Conservation (phyloP, 768 basidiomycete genomes). For the Favolaschia claudopus region DNA sequence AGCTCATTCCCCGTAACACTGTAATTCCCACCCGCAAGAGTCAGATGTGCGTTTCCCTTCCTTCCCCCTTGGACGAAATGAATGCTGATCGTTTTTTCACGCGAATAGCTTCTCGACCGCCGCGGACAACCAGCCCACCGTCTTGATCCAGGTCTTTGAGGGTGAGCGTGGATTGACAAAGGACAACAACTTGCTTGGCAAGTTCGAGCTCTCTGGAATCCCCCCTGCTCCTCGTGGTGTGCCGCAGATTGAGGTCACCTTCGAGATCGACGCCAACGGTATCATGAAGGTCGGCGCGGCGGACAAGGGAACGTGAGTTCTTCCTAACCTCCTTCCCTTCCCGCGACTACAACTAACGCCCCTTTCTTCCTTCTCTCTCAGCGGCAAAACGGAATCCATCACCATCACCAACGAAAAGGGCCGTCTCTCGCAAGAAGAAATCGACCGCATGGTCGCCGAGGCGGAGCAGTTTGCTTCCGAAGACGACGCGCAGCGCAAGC, state of each 20-base stretch:
- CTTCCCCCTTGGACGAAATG: constrained; percentile 27
- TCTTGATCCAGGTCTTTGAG: constrained; percentile 97
- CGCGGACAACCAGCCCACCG: constrained; percentile 93
- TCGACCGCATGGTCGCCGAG: constrained; percentile 95
- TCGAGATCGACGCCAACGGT: constrained; percentile 95
- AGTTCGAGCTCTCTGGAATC: constrained; percentile 92
- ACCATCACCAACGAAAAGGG: constrained; percentile 98
- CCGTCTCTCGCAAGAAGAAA: constrained; percentile 87
- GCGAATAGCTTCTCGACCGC: constrained; percentile 73
- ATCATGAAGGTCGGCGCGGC: constrained; percentile 93
- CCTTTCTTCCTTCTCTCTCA: constrained; percentile 31
- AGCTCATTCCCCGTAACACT: constrained; percentile 96
- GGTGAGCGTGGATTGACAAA: constrained; percentile 97
- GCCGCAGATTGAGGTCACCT: constrained; percentile 96
- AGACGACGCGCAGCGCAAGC: constrained; percentile 81
- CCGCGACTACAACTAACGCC: not conserved
- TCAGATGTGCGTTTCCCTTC: constrained; percentile 70
- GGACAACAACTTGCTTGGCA: constrained; percentile 98
- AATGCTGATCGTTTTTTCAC: constrained; percentile 27
- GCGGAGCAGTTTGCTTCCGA: constrained; percentile 90
- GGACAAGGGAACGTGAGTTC: constrained; percentile 90
- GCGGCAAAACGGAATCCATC: constrained; percentile 87
- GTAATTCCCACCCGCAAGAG: constrained; percentile 98
- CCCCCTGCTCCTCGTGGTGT: constrained; percentile 96
- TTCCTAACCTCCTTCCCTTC: not conserved